phyloP scores from a whole-genome alignment of 495 filamentous ascomycete genomes.

The Talaromyces proteolyticus region DNA sequence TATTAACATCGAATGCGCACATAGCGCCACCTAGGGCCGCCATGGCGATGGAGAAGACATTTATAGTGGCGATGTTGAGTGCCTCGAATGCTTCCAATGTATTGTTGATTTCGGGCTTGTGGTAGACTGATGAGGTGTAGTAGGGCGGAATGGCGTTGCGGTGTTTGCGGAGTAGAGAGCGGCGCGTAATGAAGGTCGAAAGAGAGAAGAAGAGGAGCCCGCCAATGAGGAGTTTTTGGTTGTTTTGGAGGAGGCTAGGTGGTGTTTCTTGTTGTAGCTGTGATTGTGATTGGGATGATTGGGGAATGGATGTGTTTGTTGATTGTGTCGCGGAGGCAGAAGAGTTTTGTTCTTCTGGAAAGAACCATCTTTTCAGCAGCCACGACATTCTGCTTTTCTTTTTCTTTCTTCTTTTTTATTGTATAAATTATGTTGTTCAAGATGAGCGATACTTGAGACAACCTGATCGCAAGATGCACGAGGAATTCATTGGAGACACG shows the following conservation, averaged over 20 bases:
- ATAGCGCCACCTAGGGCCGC: constrained; percentile 59
- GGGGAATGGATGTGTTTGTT: constrained; percentile 7
- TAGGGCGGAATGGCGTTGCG: constrained; percentile 52
- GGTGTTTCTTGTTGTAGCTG: not conserved
- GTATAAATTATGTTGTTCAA: not conserved
- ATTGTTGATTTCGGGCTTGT: constrained; percentile 43
- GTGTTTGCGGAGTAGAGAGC: constrained; percentile 52
- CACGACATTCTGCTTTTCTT: not conserved
- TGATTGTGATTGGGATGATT: constrained; percentile 4
- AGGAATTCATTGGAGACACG: too few species aligned
- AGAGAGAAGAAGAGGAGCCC: constrained; percentile 68
- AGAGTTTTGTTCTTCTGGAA: constrained; percentile 13
- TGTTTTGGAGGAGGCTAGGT: constrained; percentile 14
- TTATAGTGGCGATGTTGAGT: constrained; percentile 76
- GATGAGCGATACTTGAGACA: not conserved
- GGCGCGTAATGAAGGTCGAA: constrained; percentile 64
- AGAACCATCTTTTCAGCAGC: constrained; percentile 2
- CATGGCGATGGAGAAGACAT: constrained; percentile 64
- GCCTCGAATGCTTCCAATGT: constrained; percentile 69
- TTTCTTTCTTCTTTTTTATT: not conserved
- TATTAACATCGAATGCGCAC: constrained; percentile 68
- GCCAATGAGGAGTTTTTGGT: constrained; percentile 55
- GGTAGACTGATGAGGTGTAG: constrained; percentile 51
- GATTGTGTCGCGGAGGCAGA: constrained; percentile 10
- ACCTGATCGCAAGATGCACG: too few species aligned